Conservation (phyloP, 192 early-diverging fungal genomes). For the Coemansia sp. region DNA sequence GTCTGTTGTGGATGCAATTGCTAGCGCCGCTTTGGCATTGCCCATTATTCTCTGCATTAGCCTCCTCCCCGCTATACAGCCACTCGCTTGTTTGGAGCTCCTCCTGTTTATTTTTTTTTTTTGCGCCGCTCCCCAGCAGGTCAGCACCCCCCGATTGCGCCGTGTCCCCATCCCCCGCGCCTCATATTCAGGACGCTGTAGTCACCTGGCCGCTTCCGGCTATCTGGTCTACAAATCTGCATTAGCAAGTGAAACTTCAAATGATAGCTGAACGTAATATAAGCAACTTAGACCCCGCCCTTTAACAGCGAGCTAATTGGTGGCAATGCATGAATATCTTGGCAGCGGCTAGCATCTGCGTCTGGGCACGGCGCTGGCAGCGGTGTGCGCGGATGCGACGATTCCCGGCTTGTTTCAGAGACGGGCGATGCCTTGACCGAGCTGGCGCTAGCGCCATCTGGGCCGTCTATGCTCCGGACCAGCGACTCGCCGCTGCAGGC, state of each 20-base stretch:
- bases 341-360: constrained; percentile 9
- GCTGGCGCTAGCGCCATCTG: not conserved
- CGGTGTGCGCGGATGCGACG: constrained; percentile 33
- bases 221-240: not conserved
- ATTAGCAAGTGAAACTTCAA: too few species aligned
- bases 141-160: constrained; percentile 6
- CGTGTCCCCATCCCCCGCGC: constrained; percentile 3
- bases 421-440: not conserved
- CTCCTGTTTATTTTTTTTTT: constrained; percentile 3
- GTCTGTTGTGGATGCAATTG: not conserved
- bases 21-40: constrained; percentile 3
- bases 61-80: constrained; percentile 23
- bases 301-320: constrained; percentile 43
- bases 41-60: constrained; percentile 4
- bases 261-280: too few species aligned
- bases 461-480: not conserved
- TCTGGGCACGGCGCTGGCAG: constrained; percentile 4
- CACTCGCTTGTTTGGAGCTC: constrained; percentile 12
- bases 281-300: too few species aligned
- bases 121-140: not conserved
- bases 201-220: constrained; percentile 11
- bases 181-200: constrained; percentile 2
- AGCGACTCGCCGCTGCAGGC: not conserved
- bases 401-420: constrained; percentile 26
- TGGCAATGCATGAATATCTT: constrained; percentile 27